Evolutionary conservation across 208 protist genomes (phyloP).

Genomic region (Lotmaria passim): DNA sequence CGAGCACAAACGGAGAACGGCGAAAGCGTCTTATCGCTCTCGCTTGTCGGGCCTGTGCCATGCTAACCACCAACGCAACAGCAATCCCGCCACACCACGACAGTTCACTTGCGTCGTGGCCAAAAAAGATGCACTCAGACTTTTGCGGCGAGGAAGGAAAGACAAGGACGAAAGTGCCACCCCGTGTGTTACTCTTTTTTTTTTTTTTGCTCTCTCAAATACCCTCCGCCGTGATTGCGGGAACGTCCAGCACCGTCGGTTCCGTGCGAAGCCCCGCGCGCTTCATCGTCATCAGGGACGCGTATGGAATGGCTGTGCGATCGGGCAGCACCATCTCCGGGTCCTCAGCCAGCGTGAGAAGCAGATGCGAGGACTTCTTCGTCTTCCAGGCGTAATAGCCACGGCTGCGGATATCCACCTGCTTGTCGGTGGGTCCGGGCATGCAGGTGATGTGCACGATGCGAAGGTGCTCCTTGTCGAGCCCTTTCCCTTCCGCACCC

Average conservation of each 20-base stretch:
- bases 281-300: constrained; percentile 85
- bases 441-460: constrained; percentile 86
- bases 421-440: constrained; percentile 88
- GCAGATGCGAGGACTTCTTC: constrained; percentile 86
- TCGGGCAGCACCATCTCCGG: constrained; percentile 91
- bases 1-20: too few species aligned
- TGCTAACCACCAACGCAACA: too few species aligned
- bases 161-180: too few species aligned
- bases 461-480: constrained; percentile 89
- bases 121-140: too few species aligned
- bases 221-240: constrained; percentile 89
- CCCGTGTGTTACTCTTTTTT: constrained; percentile 5
- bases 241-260: constrained; percentile 80
- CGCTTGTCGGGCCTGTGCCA: too few species aligned
- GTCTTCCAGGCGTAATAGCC: constrained; percentile 93
- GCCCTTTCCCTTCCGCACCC: constrained; percentile 84
- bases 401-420: constrained; percentile 87
- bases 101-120: too few species aligned
- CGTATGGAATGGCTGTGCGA: constrained; percentile 84
- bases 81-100: too few species aligned
- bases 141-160: too few species aligned
- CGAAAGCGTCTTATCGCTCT: too few species aligned
- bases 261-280: constrained; percentile 72
- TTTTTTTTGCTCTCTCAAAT: constrained; percentile 49
- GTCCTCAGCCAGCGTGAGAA: constrained; percentile 87